Conservation (phyloP, 1,139 yeast species). For the Starmera stellimalicola region DNA sequence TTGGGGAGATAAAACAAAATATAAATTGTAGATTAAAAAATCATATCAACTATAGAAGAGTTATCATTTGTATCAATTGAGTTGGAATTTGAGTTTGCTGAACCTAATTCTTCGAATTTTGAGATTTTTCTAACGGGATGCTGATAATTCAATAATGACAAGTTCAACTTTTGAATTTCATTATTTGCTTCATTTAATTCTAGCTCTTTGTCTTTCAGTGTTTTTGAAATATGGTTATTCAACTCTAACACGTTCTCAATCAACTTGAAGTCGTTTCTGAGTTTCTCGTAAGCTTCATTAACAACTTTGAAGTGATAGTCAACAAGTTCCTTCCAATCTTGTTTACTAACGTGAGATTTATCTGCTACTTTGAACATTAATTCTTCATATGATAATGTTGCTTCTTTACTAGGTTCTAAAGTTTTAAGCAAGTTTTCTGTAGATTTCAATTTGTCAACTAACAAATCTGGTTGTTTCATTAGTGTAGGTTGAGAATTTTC, state of each 20-base stretch:
- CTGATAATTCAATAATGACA: background rate
- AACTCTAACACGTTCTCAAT: slow-evolving; percentile 3
- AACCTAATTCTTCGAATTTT: background rate
- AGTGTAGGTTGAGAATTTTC: background rate
- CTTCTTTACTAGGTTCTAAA: background rate
- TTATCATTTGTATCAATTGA: background rate
- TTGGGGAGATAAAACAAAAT: background rate
- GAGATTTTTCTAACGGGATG: slow-evolving; percentile 1
- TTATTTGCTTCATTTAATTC: background rate
- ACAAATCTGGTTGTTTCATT: background rate
- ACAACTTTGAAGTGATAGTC: slow-evolving; percentile 1
- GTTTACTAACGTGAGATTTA: background rate
- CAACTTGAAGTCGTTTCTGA: background rate
- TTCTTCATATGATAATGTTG: background rate
- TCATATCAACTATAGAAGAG: background rate
- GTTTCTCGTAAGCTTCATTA: background rate
- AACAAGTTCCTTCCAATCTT: slow-evolving; percentile 1
- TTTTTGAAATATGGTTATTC: background rate
- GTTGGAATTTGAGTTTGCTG: background rate
- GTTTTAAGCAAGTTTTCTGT: slow-evolving; percentile 1
- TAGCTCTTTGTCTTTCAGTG: background rate
- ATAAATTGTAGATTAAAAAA: too few species aligned
- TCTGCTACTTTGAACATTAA: background rate
- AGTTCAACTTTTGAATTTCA: background rate
- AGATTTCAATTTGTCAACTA: slow-evolving; percentile 1